Evolutionary conservation across 192 early-diverging fungal species (phyloP), one percentile per base, ranked within the genome.

Genomic region (Rhizophagus clarus): DNA sequence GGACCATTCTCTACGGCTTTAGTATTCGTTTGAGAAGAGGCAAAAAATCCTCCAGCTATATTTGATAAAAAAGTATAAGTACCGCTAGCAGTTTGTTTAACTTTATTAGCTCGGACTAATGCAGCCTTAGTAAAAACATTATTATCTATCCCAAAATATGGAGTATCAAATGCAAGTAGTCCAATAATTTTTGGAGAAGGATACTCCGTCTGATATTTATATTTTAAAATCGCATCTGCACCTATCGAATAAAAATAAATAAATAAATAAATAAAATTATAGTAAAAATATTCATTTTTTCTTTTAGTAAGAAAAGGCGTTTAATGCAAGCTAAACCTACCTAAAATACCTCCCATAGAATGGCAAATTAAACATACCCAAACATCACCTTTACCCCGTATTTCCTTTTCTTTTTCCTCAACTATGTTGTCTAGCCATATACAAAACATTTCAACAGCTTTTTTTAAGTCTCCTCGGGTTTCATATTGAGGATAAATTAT

Each of bases 271-370:
- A 47, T 47, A 42, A 60, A 24, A 34, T 26, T 31, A 31, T 34
- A n/a, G 5, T 47, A 51, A 1, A 37, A 2, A 40, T 9, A 32
- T 4, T 22, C 4, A 49, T 22, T 15, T 62, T 0, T n/a, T 49
- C 37, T 7, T 26, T 37, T 28, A 20, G n/a, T 47, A 10, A 49
- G 32, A 11, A 47, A 45, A 31, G 31, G 0, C 28, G 3, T 12
- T 37, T 32, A 5, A 64, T 22, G 5, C 22, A 64, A 11, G 8
- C 45, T n/a, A 20, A n/a, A 22, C 74, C 80, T 89, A 91, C 90
- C 87, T 20, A 90, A 85, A 74, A 91, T 82, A 20, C 90, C 90
- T 70, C 90, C 90, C 88, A 91, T 90, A 8, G 89, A 90, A 79
- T 91, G 84, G 3, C 87, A 84, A 29, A 82, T 20, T 51, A 84